Evolutionary conservation across 352 stramenopile genomes (phyloP).

Genomic region (Globisporangium heterothallicum): DNA sequence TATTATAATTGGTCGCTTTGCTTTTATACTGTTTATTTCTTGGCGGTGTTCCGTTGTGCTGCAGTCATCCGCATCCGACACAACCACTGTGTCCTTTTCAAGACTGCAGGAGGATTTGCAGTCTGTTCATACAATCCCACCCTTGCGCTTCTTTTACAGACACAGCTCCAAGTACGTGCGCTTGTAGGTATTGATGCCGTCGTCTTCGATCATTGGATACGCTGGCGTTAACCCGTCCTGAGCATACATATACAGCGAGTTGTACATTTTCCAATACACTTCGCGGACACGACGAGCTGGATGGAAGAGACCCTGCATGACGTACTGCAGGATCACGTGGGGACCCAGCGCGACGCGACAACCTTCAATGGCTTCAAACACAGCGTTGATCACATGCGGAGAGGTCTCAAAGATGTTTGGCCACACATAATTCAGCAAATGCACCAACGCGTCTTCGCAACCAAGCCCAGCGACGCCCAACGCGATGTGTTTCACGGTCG

Average conservation of each 20-base stretch:
- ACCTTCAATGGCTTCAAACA: constrained; percentile 98
- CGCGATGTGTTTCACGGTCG: constrained; percentile 97
- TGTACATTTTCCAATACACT: constrained; percentile 99
- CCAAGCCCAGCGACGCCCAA: constrained; percentile 95
- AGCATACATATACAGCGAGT: constrained; percentile 99
- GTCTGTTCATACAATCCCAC: no score
- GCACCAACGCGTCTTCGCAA: constrained; percentile 97
- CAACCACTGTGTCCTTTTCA: no score
- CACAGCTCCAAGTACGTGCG: constrained; percentile 92
- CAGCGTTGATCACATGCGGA: constrained; percentile 98
- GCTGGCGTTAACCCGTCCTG: constrained; percentile 95
- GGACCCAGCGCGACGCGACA: constrained; percentile 94
- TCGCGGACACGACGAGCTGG: constrained; percentile 97
- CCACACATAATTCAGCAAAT: constrained; percentile 99
- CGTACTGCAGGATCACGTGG: constrained; percentile 96
- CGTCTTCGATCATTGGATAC: constrained; percentile 96
- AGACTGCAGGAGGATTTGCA: no score
- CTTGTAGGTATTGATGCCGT: constrained; percentile 94
- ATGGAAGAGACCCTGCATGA: constrained; percentile 98
- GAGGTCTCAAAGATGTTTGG: constrained; percentile 99
- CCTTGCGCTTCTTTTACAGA: constrained; percentile 20
- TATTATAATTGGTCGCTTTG: no score
- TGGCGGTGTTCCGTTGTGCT: no score
- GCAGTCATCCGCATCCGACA: no score
- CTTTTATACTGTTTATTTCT: no score